phyloP scores from a whole-genome alignment of 2,329 filamentous ascomycete genomes.

The Fusarium robinianum region DNA sequence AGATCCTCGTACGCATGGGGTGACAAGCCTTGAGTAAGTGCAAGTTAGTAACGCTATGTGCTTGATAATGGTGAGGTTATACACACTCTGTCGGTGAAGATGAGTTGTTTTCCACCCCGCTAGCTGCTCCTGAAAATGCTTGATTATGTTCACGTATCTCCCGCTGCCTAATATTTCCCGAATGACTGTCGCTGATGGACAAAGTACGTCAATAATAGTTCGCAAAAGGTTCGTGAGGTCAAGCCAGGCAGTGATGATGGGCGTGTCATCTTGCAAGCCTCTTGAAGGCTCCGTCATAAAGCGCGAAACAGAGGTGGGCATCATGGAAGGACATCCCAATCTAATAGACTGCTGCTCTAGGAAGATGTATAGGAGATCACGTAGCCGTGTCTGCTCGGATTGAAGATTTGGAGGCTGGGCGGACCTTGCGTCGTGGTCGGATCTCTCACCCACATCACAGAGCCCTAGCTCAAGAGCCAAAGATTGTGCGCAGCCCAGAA shows the following conservation, averaged over 20 bases:
- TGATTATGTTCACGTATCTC: slow-evolving; percentile 19
- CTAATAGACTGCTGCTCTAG: slow-evolving; percentile 22
- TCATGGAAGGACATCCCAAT: slow-evolving; percentile 19
- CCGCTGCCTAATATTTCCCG: slow-evolving; percentile 3
- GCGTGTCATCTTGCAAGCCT: background rate
- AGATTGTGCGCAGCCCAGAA: slow-evolving; percentile 48
- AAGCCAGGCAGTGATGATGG: slow-evolving; percentile 11
- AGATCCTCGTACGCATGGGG: slow-evolving; percentile 41
- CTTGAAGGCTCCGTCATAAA: slow-evolving; percentile 1
- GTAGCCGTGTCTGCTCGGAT: slow-evolving; percentile 4
- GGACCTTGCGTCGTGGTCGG: background rate
- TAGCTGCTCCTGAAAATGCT: slow-evolving; percentile 22
- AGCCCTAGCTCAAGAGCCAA: slow-evolving; percentile 21
- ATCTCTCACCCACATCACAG: slow-evolving; percentile 10
- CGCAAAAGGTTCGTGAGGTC: slow-evolving; percentile 15
- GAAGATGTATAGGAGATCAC: slow-evolving; percentile 16
- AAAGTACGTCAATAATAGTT: slow-evolving; percentile 35
- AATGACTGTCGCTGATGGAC: slow-evolving; percentile 47
- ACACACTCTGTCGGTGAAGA: slow-evolving; percentile 5
- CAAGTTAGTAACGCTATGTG: background rate
- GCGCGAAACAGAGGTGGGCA: slow-evolving; percentile 6
- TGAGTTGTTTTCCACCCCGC: slow-evolving; percentile 10
- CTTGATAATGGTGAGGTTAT: no score
- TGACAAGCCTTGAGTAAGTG: background rate
- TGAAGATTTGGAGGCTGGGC: background rate